Base-by-base conservation (phyloP, 495 filamentous ascomycete species). In the Aspergillus ostianus region DNA sequence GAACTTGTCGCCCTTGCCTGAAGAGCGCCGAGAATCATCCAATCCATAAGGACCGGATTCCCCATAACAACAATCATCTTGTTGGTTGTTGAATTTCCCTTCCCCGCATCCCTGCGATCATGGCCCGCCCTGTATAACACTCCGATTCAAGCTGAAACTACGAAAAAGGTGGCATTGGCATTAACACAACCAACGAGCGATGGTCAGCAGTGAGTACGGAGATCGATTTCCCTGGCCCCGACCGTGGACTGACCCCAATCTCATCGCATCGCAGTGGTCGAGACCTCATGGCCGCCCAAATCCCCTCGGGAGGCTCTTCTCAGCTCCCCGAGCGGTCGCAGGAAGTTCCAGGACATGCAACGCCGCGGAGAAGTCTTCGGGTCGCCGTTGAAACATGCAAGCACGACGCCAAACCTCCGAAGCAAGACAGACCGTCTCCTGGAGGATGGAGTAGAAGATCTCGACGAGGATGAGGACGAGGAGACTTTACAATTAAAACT, bases 231-330 rank as follows among this genome's bases (percentile, higher is more conserved):
- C 44, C 18, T 56, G n/a, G 20, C n/a, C 5, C 48, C 9, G 15
- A 17, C n/a, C 6, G 6, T 51, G 0, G 23, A 50, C 46, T 63
- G 56, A 58, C 23, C 18, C 10, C 55, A 6, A 8, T 3, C 36
- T 41, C 36, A 4, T 41, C 13, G 36, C 36, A 53, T 57, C 20
- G 36, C 26, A 76, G 73, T 79, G 77, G 74, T 67, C 41, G 82
- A 85, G 62, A 73, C 77, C 60, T 83, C 85, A 72, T 97, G 92
- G 92, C 92, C 92, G 47, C 92, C 92, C 15, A 82, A 87, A 70
- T 96, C 92, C 17, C 92, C 92, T 52, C 87, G 90, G 71, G 90
- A 93, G 56, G 92, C 84, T 29, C 83, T 97, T 4, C 75, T 95
- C 23, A 89, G 87, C 72, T 93, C 91, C 6, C 92, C 92, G 0